A percentile compares a stretch with the other conserved stretches of the same genome.
Conservation (phyloP, 169 alveolate genomes). For the Eimeria tenella region DNA sequence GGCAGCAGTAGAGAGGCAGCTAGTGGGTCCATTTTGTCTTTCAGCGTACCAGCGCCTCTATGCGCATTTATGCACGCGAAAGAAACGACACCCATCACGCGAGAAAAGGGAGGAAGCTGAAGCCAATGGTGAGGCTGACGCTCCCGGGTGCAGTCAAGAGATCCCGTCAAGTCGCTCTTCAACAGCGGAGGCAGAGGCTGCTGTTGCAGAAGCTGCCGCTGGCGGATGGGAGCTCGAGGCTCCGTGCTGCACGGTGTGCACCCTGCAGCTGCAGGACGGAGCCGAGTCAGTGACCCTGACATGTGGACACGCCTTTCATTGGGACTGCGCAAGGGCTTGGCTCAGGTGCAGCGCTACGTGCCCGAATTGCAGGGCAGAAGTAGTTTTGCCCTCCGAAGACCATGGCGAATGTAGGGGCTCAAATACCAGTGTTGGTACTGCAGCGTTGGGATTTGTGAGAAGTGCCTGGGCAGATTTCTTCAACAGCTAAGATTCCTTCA, state of each 20-base stretch:
- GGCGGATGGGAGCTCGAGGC: constrained; percentile 68
- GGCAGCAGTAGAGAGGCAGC: constrained; percentile 65
- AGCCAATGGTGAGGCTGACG: not conserved
- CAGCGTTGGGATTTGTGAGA: constrained; percentile 68
- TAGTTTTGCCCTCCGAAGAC: constrained; percentile 34
- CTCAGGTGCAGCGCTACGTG: constrained; percentile 82
- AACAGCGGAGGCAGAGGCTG: not conserved
- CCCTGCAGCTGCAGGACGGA: constrained; percentile 73
- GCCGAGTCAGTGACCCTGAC: constrained; percentile 56
- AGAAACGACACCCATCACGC: not conserved
- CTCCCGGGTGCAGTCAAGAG: not conserved
- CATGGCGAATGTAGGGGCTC: constrained; percentile 9
- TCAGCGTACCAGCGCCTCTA: constrained; percentile 31
- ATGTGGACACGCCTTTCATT: constrained; percentile 87
- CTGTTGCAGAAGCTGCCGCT: constrained; percentile 41
- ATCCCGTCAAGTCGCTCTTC: not conserved
- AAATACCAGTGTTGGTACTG: not conserved
- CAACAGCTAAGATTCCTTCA: not conserved
- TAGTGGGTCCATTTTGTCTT: constrained; percentile 64
- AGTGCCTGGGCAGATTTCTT: constrained; percentile 52
- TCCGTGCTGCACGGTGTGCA: constrained; percentile 85
- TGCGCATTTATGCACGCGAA: constrained; percentile 69
- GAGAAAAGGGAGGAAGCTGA: not conserved
- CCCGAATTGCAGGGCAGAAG: constrained; percentile 84
- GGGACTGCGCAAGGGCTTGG: constrained; percentile 84